Conservation (phyloP, 2,329 filamentous ascomycete species). For the Monilinia laxa region DNA sequence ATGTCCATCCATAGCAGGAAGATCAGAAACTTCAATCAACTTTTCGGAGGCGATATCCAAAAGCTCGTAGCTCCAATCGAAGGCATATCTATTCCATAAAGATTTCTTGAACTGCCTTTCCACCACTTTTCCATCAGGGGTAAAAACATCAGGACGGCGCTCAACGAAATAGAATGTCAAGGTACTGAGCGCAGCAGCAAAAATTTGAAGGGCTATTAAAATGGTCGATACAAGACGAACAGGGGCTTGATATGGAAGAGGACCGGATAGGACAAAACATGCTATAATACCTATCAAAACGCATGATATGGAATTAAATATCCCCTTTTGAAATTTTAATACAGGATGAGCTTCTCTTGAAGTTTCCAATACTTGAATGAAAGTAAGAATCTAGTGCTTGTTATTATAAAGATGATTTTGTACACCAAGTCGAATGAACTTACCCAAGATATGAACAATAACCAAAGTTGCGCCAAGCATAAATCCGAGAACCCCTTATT, state of each 20-base stretch:
- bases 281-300: constrained; percentile 26
- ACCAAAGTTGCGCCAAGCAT: constrained; percentile 55
- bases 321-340: constrained; percentile 26
- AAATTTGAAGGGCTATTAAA: constrained; percentile 26
- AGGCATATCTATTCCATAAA: constrained; percentile 61
- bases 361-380: constrained; percentile 40
- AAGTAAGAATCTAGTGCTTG: constrained; percentile 47
- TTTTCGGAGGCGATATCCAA: constrained; percentile 56
- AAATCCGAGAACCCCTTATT: constrained; percentile 16
- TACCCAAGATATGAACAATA: constrained; percentile 62
- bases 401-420: background rate
- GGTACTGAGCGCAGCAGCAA: constrained; percentile 20
- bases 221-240: constrained; percentile 18
- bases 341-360: constrained; percentile 26
- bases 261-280: constrained; percentile 20
- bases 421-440: constrained; percentile 38
- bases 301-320: constrained; percentile 27
- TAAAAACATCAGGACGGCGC: constrained; percentile 65
- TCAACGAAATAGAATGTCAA: constrained; percentile 46
- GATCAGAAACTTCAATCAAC: constrained; percentile 59
- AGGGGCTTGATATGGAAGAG: background rate
- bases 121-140: constrained; percentile 53
- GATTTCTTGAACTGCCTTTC: constrained; percentile 63
- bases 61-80: constrained; percentile 58
- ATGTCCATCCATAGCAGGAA: constrained; percentile 58